phyloP scores from a whole-genome alignment of 83 land plant species.

The Picea abies region DNA sequence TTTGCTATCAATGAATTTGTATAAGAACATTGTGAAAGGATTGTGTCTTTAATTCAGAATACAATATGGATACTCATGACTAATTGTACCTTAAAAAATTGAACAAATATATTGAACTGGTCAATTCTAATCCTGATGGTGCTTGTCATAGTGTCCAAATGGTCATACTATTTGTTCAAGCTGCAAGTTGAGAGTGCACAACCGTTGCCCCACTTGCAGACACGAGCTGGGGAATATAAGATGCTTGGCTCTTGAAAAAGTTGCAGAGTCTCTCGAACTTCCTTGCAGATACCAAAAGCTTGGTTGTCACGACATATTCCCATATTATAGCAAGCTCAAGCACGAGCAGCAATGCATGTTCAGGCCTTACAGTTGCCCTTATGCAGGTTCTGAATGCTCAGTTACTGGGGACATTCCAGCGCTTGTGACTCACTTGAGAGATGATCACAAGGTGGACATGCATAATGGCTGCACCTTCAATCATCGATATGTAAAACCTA shows the following conservation, averaged over 20 bases:
- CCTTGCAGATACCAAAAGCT: constrained; percentile 50
- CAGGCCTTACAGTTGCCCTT: constrained; percentile 74
- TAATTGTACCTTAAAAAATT: too few species aligned
- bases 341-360: constrained; percentile 57
- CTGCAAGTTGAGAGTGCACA: constrained; percentile 66
- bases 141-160: constrained; percentile 60
- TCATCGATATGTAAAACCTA: constrained; percentile 70
- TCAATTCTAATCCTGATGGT: too few species aligned
- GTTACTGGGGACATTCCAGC: constrained; percentile 62
- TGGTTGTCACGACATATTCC: constrained; percentile 62
- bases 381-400: constrained; percentile 72
- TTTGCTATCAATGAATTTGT: too few species aligned
- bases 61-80: too few species aligned
- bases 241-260: constrained; percentile 72
- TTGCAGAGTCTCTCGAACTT: constrained; percentile 68
- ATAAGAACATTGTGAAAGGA: too few species aligned
- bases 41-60: too few species aligned
- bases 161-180: constrained; percentile 70
- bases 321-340: constrained; percentile 65
- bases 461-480: constrained; percentile 68
- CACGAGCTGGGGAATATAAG: constrained; percentile 74
- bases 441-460: constrained; percentile 75
- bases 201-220: constrained; percentile 71
- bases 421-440: constrained; percentile 58
- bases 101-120: too few species aligned